Percentiles rank a stretch among this genome's conserved stretches.
Conservation (phyloP, 352 stramenopile species). For the Globisporangium recalcitrans region DNA sequence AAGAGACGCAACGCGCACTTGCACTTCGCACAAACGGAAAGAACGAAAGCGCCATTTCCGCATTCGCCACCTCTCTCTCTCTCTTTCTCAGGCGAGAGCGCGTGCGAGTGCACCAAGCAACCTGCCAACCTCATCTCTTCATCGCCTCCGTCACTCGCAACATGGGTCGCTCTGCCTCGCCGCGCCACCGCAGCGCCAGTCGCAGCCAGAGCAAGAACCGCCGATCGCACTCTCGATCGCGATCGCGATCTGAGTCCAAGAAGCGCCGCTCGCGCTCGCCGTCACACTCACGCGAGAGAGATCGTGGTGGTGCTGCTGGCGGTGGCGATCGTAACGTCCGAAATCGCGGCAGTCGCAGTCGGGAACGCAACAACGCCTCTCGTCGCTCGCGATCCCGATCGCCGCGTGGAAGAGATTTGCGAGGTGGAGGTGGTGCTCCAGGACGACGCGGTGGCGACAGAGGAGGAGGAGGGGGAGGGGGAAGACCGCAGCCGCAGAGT, state of each 20-base stretch:
- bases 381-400: conserved; percentile 27
- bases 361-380: conserved; percentile 13
- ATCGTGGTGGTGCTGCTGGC: conserved; percentile 17
- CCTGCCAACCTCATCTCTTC: not conserved
- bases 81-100: no score
- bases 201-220: conserved; percentile 21
- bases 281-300: conserved; percentile 30
- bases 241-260: conserved; percentile 22
- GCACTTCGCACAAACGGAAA: conserved; percentile 1
- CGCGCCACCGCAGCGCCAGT: conserved; percentile 33
- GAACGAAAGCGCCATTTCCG: conserved; percentile 1
- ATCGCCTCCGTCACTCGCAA: not conserved
- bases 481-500: conserved; percentile 33
- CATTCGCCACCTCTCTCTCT: conserved; percentile 1
- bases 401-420: conserved; percentile 12
- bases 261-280: conserved; percentile 25
- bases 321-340: not conserved
- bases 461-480: conserved; percentile 1
- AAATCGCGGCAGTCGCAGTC: conserved; percentile 7
- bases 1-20: not conserved
- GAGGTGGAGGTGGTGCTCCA: not conserved
- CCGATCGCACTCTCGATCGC: conserved; percentile 33
- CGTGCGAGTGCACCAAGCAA: no score
- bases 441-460: conserved; percentile 6
- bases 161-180: conserved; percentile 50